phyloP scores from a whole-genome alignment of 2,329 filamentous ascomycete species.

The Beauveria caledonica region DNA sequence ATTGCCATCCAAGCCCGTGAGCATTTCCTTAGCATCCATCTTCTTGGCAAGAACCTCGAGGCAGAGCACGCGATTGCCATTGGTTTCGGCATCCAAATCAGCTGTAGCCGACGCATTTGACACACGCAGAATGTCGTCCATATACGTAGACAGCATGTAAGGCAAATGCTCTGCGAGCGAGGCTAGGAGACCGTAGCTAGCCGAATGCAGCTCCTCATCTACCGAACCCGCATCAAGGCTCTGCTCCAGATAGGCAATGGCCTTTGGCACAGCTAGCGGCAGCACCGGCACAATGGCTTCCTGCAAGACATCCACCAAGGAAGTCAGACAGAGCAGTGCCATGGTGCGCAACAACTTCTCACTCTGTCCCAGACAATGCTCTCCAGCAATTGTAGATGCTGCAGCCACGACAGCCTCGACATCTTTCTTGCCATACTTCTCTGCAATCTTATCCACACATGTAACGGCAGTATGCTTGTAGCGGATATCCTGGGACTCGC shows the following conservation, averaged over 20 bases:
- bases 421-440: conserved; percentile 93
- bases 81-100: conserved; percentile 51
- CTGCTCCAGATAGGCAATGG: conserved; percentile 60
- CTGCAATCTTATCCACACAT: conserved; percentile 86
- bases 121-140: conserved; percentile 63
- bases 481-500: conserved; percentile 60
- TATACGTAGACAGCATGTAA: conserved; percentile 76
- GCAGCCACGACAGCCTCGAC: conserved; percentile 66
- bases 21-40: conserved; percentile 67
- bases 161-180: conserved; percentile 76
- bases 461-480: conserved; percentile 81
- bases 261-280: conserved; percentile 63
- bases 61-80: conserved; percentile 59
- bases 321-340: conserved; percentile 82
- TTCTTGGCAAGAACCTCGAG: conserved; percentile 68
- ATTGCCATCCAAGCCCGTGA: conserved; percentile 63
- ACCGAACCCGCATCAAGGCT: conserved; percentile 47
- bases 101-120: conserved; percentile 64
- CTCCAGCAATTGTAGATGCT: conserved; percentile 67
- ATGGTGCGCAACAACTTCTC: conserved; percentile 70
- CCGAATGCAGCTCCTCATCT: conserved; percentile 65
- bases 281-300: conserved; percentile 80
- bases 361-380: conserved; percentile 65
- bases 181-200: conserved; percentile 71
- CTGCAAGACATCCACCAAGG: conserved; percentile 78